Evolutionary conservation across 805 yeast species (phyloP).

Genomic region (Candida loeiensis): DNA sequence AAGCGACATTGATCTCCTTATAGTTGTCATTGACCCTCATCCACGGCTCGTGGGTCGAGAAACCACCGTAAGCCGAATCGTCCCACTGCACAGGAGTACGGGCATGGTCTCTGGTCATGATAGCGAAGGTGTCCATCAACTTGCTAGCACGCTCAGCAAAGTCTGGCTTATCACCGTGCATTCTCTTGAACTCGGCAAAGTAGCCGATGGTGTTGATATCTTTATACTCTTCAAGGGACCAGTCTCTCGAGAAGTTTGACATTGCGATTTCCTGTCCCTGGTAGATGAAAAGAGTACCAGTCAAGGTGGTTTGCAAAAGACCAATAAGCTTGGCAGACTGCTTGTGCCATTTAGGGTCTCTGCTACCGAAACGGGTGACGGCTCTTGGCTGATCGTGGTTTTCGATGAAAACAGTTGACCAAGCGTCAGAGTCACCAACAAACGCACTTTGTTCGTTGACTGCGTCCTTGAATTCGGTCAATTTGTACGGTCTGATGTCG

Average conservation of each 20-base stretch:
- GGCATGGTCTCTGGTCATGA: constrained; percentile 49
- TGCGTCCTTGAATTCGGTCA: constrained; percentile 40
- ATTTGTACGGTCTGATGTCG: constrained; percentile 28
- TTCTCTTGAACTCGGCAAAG: constrained; percentile 29
- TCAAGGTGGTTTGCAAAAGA: constrained; percentile 41
- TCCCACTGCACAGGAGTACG: constrained; percentile 60
- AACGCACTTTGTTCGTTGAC: constrained; percentile 25
- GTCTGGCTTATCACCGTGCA: constrained; percentile 22
- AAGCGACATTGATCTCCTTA: constrained; percentile 45
- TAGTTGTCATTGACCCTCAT: constrained; percentile 49
- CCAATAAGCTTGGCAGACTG: constrained; percentile 49
- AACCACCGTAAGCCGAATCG: constrained; percentile 42
- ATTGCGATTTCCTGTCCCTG: constrained; percentile 63
- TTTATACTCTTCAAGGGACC: constrained; percentile 48
- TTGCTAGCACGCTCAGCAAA: constrained; percentile 19
- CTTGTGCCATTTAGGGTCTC: constrained; percentile 24
- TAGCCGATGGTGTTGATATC: constrained; percentile 48
- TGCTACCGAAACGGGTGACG: constrained; percentile 50
- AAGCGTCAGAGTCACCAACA: constrained; percentile 49
- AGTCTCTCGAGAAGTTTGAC: constrained; percentile 44
- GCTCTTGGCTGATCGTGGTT: constrained; percentile 60
- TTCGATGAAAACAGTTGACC: constrained; percentile 54
- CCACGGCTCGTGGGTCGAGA: constrained; percentile 51
- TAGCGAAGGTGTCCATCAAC: constrained; percentile 31
- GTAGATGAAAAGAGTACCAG: constrained; percentile 55